Evolutionary conservation across 2,329 filamentous ascomycete species (phyloP).

Genomic region (Colletotrichum neosansevieriae): DNA sequence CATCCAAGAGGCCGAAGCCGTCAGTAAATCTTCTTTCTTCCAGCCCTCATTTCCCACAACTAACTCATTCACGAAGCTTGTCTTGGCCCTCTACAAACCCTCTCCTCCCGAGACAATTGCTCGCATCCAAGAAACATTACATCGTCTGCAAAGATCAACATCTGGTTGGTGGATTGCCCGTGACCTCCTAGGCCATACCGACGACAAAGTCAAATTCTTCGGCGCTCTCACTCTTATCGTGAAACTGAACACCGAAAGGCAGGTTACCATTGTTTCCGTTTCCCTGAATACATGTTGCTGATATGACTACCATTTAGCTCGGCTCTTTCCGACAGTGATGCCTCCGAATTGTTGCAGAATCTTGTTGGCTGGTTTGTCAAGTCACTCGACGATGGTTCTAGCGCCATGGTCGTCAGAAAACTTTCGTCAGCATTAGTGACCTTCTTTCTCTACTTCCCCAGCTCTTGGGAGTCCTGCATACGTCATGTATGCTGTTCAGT

Average conservation of each 20-base stretch:
- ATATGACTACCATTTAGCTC: conserved; percentile 48
- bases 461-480: conserved; percentile 74
- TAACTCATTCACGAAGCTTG: conserved; percentile 51
- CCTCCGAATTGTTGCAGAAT: conserved; percentile 68
- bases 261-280: conserved; percentile 40
- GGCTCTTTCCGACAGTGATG: conserved; percentile 67
- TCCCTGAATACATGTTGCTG: neutral
- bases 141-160: conserved; percentile 81
- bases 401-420: conserved; percentile 76
- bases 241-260: conserved; percentile 92
- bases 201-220: conserved; percentile 88
- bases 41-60: neutral
- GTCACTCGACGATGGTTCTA: conserved; percentile 63
- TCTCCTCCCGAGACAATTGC: conserved; percentile 61
- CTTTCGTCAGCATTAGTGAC: conserved; percentile 82
- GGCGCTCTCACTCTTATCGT: conserved; percentile 93
- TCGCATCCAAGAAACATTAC: conserved; percentile 77
- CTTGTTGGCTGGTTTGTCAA: conserved; percentile 73
- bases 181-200: conserved; percentile 74
- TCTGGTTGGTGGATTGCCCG: conserved; percentile 90
- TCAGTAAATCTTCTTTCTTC: conserved; percentile 8
- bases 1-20: conserved; percentile 35
- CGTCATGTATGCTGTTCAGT: conserved; percentile 67
- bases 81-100: conserved; percentile 66
- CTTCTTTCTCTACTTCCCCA: conserved; percentile 79